phyloP scores from a whole-genome alignment of 371 early-diverging fungal species.

The Rhizopus arrhizus region DNA sequence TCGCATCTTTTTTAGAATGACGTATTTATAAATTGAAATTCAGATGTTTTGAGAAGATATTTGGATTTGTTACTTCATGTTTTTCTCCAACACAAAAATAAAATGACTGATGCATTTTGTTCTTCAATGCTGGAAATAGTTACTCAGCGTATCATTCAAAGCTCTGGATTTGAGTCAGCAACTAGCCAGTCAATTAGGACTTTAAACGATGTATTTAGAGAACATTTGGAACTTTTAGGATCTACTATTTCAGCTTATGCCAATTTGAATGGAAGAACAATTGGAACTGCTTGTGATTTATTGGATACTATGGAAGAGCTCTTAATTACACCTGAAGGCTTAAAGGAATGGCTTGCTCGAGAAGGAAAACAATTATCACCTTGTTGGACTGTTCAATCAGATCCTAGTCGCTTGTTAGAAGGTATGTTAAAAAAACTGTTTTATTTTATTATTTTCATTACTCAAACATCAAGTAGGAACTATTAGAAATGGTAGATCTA shows the following conservation, averaged over 20 bases:
- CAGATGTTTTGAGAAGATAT: no score
- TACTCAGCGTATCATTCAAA: conserved; percentile 49
- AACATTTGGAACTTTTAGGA: conserved; percentile 46
- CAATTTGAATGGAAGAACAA: conserved; percentile 44
- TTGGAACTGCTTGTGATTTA: conserved; percentile 39
- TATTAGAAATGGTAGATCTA: conserved; percentile 20
- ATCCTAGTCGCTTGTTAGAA: conserved; percentile 49
- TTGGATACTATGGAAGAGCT: conserved; percentile 39
- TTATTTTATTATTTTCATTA: not conserved
- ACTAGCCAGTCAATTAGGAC: conserved; percentile 39
- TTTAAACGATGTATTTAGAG: conserved; percentile 48
- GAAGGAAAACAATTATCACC: conserved; percentile 49
- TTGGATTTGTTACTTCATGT: no score
- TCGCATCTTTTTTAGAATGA: no score
- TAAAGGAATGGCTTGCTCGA: conserved; percentile 45
- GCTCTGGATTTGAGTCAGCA: conserved; percentile 53
- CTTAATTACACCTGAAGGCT: conserved; percentile 25
- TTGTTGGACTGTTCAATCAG: conserved; percentile 49
- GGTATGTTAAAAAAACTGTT: conserved; percentile 24
- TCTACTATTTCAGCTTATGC: conserved; percentile 45
- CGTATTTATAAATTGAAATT: no score
- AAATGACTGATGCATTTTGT: conserved; percentile 51
- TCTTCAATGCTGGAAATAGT: conserved; percentile 47
- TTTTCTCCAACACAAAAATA: not conserved
- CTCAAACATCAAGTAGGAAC: conserved; percentile 11